These are phyloP conservation scores for Pinus albicaulis DNA, from an alignment of 75 land plant genomes.

Conservation along the genomic window DNA sequence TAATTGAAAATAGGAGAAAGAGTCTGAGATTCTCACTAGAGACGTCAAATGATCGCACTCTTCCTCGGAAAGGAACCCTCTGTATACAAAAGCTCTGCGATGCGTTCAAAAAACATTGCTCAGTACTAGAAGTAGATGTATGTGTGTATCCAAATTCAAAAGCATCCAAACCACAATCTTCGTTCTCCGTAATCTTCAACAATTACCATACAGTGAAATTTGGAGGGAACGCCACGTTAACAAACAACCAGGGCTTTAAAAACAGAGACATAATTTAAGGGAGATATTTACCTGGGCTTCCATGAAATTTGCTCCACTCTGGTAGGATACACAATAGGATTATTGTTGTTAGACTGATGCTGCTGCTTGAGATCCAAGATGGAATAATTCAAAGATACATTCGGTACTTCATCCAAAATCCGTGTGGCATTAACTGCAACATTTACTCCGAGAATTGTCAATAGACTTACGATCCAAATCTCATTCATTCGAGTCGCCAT, in stretches of 20 bases:
- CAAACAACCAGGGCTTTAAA: not conserved
- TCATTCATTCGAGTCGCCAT: not conserved
- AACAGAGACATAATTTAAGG: not conserved
- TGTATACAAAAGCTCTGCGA: constrained; percentile 75
- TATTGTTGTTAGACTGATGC: not conserved
- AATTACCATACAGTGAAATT: not conserved
- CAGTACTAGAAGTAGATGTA: not conserved
- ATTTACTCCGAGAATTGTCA: not conserved
- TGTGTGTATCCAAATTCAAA: not conserved
- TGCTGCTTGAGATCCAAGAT: not conserved
- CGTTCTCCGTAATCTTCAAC: not conserved
- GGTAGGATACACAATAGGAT: constrained; percentile 22
- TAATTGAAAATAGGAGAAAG: not conserved
- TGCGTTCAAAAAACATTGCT: not conserved
- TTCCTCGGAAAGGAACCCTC: constrained; percentile 63
- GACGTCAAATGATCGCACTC: constrained; percentile 83
- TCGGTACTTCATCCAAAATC: not conserved
- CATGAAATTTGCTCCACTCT: constrained; percentile 50
- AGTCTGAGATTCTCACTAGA: constrained; percentile 38
- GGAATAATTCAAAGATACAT: not conserved
- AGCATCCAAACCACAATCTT: not conserved
- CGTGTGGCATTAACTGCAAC: not conserved
- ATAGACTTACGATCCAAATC: not conserved
- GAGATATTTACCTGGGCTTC: constrained; percentile 41
- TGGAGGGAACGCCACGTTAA: not conserved